Base-by-base conservation (phyloP, 2,329 filamentous ascomycete genomes). In the Aspergillus candidus region DNA sequence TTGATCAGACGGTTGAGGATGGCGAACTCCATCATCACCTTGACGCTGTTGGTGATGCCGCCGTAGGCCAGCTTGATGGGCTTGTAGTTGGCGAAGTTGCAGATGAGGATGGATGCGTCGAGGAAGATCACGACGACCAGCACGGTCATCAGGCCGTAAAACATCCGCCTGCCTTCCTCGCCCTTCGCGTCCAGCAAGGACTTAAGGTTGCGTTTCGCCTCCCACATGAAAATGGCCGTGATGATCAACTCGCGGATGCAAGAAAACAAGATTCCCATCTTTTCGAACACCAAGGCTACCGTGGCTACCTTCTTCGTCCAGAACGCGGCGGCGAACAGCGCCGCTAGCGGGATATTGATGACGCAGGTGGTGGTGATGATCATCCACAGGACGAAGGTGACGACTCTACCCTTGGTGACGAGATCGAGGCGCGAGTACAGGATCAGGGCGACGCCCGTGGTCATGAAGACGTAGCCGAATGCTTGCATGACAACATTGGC, bases 201-300 rank as follows among this genome's bases (percentile, higher is more conserved):
- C 4, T 51, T 49, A 0, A 63, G 49, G 3, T 49, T 49, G 2
- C 63, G 68, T 35, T 71, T 52, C 0, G 75, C 72, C 49, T 77
- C 72, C 52, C 57, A 61, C 32, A 79, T 74, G 55, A 77, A 79
- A 14, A 76, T 59, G 1, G 60, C 60, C 4, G 72, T 74, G 38
- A 79, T 68, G 35, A 76, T 58, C 27, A 71, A 58, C 44, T 79
- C 76, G 47, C 78, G 75, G 3, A 73, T 32, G 43, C 70, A 74
- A 50, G 78, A 77, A 4, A 72, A 62, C 0, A 66, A 68, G 32
- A 77, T 64, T 50, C 77, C 71, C 4, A 77, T 60, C 46, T 70
- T 71, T 48, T 78, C 74, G 55, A 69, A 65, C n/a, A 70, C 22
- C 22, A 27, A 6, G 4, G 22, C 22, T 27, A 27, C 22, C 22